These are phyloP conservation scores for Tuber borchii DNA, from an alignment of 495 filamentous ascomycete genomes.

Conservation along the genomic window DNA sequence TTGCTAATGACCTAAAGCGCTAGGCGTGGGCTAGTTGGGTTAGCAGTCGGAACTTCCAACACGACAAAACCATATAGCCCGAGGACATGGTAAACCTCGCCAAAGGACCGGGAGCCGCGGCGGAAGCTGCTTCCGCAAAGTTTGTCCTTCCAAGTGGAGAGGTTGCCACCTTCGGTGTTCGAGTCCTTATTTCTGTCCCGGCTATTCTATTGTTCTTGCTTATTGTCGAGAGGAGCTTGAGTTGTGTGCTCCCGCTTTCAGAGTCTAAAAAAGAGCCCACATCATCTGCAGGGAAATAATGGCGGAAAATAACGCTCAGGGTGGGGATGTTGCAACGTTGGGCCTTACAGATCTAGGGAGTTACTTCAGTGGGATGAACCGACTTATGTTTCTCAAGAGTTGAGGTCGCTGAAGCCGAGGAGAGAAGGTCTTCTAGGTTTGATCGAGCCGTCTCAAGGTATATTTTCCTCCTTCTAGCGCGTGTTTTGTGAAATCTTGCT, in stretches of 20 bases:
- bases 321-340: too few relatives aligned
- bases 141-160: background rate
- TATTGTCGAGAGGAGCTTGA: background rate
- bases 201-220: background rate
- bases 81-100: accelerated
- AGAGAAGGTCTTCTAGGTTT: background rate
- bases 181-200: background rate
- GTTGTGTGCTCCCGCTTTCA: background rate
- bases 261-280: too few relatives aligned
- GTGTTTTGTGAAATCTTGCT: too few relatives aligned
- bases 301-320: too few relatives aligned
- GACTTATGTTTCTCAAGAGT: background rate
- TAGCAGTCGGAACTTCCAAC: background rate
- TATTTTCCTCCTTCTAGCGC: background rate
- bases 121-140: background rate
- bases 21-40: background rate
- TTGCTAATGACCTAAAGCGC: background rate
- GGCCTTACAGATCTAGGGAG: background rate
- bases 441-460: background rate
- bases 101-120: background rate
- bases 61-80: background rate
- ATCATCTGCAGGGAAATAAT: too few relatives aligned
- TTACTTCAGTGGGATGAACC: background rate
- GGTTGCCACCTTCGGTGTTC: background rate
- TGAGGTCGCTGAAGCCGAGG: background rate